Percentiles rank a stretch among this genome's conserved stretches.
Evolutionary conservation across 2,329 filamentous ascomycete genomes (phyloP).

Genomic region (Penicillium italicum): DNA sequence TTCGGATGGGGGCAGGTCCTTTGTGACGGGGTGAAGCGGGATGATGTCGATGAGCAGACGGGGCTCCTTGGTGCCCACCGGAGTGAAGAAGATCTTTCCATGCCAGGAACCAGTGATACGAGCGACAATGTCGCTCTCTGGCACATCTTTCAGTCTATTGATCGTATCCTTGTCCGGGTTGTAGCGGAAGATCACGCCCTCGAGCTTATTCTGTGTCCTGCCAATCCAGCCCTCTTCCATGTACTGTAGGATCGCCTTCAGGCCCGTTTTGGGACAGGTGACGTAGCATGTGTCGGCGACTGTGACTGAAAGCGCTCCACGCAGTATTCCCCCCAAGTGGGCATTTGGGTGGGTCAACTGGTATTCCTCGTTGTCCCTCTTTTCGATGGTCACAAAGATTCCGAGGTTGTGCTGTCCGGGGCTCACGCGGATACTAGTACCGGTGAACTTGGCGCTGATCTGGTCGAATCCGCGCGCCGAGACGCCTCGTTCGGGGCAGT

Average conservation of each 20-base stretch:
- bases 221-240: conserved; percentile 93
- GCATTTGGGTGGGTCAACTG: conserved; percentile 93
- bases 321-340: conserved; percentile 79
- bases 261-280: conserved; percentile 80
- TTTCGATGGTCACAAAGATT: conserved; percentile 85
- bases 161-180: conserved; percentile 81
- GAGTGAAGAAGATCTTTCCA: conserved; percentile 61
- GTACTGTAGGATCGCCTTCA: conserved; percentile 91
- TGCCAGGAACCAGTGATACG: conserved; percentile 85
- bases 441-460: conserved; percentile 95
- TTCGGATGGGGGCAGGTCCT: conserved; percentile 72
- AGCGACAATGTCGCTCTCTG: conserved; percentile 77
- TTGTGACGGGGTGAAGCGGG: conserved; percentile 75
- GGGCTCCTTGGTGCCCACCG: conserved; percentile 46
- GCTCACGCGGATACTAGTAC: conserved; percentile 85
- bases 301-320: conserved; percentile 82
- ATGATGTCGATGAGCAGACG: conserved; percentile 81
- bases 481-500: conserved; percentile 87
- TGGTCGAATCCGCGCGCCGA: conserved; percentile 90
- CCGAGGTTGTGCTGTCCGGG: conserved; percentile 92
- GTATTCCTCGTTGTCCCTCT: conserved; percentile 81
- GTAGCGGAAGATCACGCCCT: conserved; percentile 87
- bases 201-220: conserved; percentile 83
- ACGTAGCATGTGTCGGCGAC: conserved; percentile 88
- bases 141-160: conserved; percentile 76